Evolutionary conservation across 106 monocot genomes (phyloP), one percentile per base, ranked within the genome.

Genomic region (Allium cepa): DNA sequence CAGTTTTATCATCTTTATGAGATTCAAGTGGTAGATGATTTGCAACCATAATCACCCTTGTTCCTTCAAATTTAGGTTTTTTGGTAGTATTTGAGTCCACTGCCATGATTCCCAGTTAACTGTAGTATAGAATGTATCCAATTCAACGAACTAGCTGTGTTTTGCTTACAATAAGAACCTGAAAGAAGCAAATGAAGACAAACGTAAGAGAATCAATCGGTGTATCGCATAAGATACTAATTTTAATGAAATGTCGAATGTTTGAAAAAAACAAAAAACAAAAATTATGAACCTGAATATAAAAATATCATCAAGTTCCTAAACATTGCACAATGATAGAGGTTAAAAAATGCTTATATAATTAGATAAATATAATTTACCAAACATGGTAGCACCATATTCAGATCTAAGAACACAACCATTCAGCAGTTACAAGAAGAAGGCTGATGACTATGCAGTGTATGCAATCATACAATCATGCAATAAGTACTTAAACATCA

Each of bases 1-100:
- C 72, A 26, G 79, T 71, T 64, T 59, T 51, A 58, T 71, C 56
- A 65, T 83, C 79, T 57, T 76, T 83, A 15, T 10, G 11, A 67
- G 79, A 75, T 62, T 59, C 49, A 17, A 83, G 46, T 22, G 83
- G 83, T 26, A 83, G 83, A 46, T 69, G 69, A 58, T 83, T 83
- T 52, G 83, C 75, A 11, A 83, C 83, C 56, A 83, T 75, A 36
- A 83, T 71, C 62, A 76, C 79, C 10, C 83, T 50, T 27, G 49
- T 69, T 28, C 69, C 63, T 17, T 22, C 53, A 18, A 11, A 26
- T 15, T 17, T n/a, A 27, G 69, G 48, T 12, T 49, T 47, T 11
- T 61, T 46, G 56, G 49, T 18, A 46, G 48, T 71, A 26, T 59
- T 69, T 11, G 76, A 83, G 49, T 64, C 72, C 52, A 68, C 62